These are phyloP conservation scores for Aspergillus sp. DNA, from an alignment of 2,329 filamentous ascomycete genomes.

Conservation along the genomic window DNA sequence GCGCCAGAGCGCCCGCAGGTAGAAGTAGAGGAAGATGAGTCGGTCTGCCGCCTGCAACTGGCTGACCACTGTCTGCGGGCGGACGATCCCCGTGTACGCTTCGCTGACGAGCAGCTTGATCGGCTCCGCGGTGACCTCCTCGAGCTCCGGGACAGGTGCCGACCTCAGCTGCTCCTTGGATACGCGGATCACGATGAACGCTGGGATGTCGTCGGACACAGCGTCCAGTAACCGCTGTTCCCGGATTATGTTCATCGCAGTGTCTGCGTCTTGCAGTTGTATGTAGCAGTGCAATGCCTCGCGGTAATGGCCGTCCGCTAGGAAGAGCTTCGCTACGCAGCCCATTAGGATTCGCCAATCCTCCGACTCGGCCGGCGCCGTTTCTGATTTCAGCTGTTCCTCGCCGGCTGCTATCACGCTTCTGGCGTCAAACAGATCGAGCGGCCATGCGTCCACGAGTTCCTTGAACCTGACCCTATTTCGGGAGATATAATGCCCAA, in stretches of 20 bases:
- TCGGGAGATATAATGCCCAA: slow-evolving; percentile 76
- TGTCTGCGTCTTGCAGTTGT: slow-evolving; percentile 80
- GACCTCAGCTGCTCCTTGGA: slow-evolving; percentile 57
- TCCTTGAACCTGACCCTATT: slow-evolving; percentile 69
- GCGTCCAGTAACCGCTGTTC: slow-evolving; percentile 86
- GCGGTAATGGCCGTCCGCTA: slow-evolving; percentile 68
- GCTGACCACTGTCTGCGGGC: slow-evolving; percentile 63
- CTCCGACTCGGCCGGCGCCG: slow-evolving; percentile 65
- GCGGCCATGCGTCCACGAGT: slow-evolving; percentile 72
- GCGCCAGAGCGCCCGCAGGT: slow-evolving; percentile 76
- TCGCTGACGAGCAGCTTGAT: slow-evolving; percentile 82
- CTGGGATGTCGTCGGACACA: slow-evolving; percentile 79
- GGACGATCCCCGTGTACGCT: slow-evolving; percentile 78
- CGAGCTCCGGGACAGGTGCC: slow-evolving; percentile 61
- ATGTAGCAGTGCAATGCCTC: slow-evolving; percentile 88
- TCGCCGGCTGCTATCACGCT: slow-evolving; percentile 71
- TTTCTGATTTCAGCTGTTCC: slow-evolving; percentile 66
- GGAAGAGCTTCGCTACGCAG: slow-evolving; percentile 71
- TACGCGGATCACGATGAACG: slow-evolving; percentile 80
- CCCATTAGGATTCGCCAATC: slow-evolving; percentile 91
- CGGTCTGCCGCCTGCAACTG: slow-evolving; percentile 63
- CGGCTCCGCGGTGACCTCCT: slow-evolving; percentile 70
- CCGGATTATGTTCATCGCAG: slow-evolving; percentile 73
- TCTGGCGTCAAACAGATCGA: slow-evolving; percentile 71
- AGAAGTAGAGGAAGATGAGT: slow-evolving; percentile 79